These are phyloP conservation scores for Crotalaria pallida DNA, from an alignment of 306 rosid genomes.

Conservation along the genomic window DNA sequence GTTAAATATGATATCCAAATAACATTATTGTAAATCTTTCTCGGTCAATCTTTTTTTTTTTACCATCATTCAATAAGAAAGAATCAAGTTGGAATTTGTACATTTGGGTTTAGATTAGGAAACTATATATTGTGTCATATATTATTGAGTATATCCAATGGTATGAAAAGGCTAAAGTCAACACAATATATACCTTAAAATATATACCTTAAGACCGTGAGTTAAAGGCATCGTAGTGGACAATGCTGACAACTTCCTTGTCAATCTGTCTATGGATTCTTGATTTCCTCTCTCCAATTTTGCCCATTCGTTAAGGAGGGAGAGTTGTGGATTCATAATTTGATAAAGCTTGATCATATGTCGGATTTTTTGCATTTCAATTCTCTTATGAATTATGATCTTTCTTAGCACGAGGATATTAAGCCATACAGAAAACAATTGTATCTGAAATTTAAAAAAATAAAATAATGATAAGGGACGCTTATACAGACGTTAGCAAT, in stretches of 20 bases:
- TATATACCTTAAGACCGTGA: constrained; percentile 46
- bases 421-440: constrained; percentile 52
- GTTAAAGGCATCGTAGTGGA: constrained; percentile 44
- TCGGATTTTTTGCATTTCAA: constrained; percentile 38
- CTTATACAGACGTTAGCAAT: not conserved
- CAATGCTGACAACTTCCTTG: constrained; percentile 44
- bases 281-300: constrained; percentile 56
- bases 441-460: constrained; percentile 32
- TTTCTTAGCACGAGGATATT: constrained; percentile 41
- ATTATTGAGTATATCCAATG: no score
- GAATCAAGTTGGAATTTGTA: no score
- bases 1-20: no score
- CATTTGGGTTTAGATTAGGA: no score
- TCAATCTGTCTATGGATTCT: constrained; percentile 47
- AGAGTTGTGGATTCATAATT: constrained; percentile 48
- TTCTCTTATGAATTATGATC: constrained; percentile 34
- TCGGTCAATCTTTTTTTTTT: no score
- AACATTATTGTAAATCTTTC: no score
- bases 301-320: constrained; percentile 49
- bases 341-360: constrained; percentile 41
- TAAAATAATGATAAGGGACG: not conserved
- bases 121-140: no score
- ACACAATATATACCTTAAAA: no score
- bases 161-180: no score
- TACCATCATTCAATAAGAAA: no score